These are phyloP conservation scores for Fusarium sp. DNA, from an alignment of 2,329 filamentous ascomycete species.

Conservation along the genomic window DNA sequence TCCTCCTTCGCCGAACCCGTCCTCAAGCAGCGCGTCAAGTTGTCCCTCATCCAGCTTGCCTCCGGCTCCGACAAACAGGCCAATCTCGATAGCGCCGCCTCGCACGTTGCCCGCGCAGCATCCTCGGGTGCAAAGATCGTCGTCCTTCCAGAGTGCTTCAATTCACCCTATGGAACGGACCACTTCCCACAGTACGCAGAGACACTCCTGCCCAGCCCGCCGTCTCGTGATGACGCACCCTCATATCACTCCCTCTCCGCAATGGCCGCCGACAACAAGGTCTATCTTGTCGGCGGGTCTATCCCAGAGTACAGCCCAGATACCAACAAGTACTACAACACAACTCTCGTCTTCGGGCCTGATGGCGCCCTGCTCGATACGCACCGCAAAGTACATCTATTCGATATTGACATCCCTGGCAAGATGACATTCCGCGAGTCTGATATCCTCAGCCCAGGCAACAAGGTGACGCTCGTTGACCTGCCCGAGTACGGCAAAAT, in stretches of 20 bases:
- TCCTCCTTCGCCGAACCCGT: constrained; percentile 52
- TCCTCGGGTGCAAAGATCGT: constrained; percentile 81
- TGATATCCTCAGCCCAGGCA: constrained; percentile 85
- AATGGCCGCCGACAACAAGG: constrained; percentile 79
- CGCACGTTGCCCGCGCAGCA: constrained; percentile 84
- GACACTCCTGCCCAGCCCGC: constrained; percentile 79
- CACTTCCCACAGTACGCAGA: constrained; percentile 95
- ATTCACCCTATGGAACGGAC: constrained; percentile 91
- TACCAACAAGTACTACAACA: constrained; percentile 84
- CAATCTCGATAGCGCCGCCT: constrained; percentile 83
- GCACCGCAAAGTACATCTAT: constrained; percentile 94
- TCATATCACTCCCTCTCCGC: constrained; percentile 85
- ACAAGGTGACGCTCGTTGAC: constrained; percentile 85
- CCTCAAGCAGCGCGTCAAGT: constrained; percentile 79
- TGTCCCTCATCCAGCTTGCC: constrained; percentile 83
- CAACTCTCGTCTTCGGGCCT: constrained; percentile 82
- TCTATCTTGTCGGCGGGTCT: constrained; percentile 89
- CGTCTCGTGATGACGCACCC: constrained; percentile 73
- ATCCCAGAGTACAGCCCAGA: constrained; percentile 79
- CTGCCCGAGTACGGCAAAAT: constrained; percentile 89
- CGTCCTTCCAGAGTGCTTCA: constrained; percentile 98
- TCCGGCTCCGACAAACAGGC: constrained; percentile 82
- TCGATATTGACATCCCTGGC: constrained; percentile 97
- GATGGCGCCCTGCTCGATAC: constrained; percentile 81
- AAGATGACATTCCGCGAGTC: constrained; percentile 92